These are phyloP conservation scores for Solanum ossicruentum DNA, from an alignment of 257 asterid species.

Conservation along the genomic window DNA sequence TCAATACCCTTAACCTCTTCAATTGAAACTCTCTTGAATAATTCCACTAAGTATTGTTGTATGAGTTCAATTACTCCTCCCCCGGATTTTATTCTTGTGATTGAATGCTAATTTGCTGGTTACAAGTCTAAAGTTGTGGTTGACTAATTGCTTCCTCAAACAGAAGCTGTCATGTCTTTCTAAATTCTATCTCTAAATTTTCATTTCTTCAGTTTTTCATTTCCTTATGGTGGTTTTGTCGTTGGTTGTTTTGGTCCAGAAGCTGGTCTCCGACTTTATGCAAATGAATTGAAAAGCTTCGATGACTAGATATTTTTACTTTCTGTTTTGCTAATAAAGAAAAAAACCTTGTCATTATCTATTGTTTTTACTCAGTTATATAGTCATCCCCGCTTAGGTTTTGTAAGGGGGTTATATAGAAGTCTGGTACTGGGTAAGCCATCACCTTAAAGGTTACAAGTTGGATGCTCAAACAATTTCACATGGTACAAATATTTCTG, in stretches of 20 bases:
- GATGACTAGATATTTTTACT: not conserved
- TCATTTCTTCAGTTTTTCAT: not conserved
- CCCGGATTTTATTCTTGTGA: not conserved
- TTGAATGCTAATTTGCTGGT: not conserved
- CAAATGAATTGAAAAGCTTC: not conserved
- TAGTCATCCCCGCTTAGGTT: not conserved
- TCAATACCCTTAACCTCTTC: not conserved
- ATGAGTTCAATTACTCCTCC: not conserved
- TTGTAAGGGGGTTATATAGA: not conserved
- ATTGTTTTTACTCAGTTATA: not conserved
- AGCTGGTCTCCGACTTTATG: not conserved
- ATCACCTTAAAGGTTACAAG: not conserved
- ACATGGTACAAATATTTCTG: not conserved
- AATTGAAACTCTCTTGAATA: not conserved
- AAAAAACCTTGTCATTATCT: not conserved
- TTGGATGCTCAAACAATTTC: not conserved
- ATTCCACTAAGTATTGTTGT: not conserved
- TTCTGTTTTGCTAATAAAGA: not conserved
- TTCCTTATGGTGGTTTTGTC: not conserved
- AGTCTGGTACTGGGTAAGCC: not conserved
- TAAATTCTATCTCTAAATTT: not conserved
- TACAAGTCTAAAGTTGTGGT: not conserved
- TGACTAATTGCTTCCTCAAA: not conserved
- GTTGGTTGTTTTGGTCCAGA: not conserved
- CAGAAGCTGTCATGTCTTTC: not conserved